Base-by-base conservation (phyloP, 148 eudicot species). In the Diospyros lotus region DNA sequence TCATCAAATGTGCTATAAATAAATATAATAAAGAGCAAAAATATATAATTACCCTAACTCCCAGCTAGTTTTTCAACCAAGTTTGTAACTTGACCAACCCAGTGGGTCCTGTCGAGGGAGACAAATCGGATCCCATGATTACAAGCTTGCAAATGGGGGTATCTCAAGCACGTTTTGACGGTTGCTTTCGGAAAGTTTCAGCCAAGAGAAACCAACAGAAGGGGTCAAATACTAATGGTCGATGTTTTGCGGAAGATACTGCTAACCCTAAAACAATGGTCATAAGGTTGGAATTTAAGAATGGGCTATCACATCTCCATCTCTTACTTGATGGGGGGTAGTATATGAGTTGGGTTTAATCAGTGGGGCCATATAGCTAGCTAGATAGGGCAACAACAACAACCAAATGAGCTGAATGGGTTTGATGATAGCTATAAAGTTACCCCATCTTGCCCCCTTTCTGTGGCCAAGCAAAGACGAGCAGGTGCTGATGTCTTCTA, bases 81-180 rank as follows among this genome's bases (percentile, higher is more conserved):
- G 4, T 69, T 42, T 62, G 6, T 9, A 42, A 54, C 10, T 44
- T 39, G 28, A 28, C 38, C 56, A 72, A 59, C 8, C 52, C 4
- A 10, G 55, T 64, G 55, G 76, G 76, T 39, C 56, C n/a, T 39
- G n/a, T 39, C 9, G 6, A 18, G 65, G 65, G 46, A 51, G 76
- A 73, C 76, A 73, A 73, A 62, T 62, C 43, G 76, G 39, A 50
- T 62, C 76, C 9, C 58, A 63, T 73, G 76, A 62, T 62, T 50
- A 73, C 76, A 72, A 8, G 53, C 56, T 71, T 71, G 54, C 43
- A 72, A 59, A 6, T 62, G 43, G 68, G 68, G 68, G 68, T 61
- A 61, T 58, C 8, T 40, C 76, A 61, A 73, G 38, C 68, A 45
- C 75, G 63, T 14, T 18, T 50, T 7, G 59, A 38, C 18, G 48